Base-by-base conservation (phyloP, 129 eudicot species). In the Helianthus annuus region DNA sequence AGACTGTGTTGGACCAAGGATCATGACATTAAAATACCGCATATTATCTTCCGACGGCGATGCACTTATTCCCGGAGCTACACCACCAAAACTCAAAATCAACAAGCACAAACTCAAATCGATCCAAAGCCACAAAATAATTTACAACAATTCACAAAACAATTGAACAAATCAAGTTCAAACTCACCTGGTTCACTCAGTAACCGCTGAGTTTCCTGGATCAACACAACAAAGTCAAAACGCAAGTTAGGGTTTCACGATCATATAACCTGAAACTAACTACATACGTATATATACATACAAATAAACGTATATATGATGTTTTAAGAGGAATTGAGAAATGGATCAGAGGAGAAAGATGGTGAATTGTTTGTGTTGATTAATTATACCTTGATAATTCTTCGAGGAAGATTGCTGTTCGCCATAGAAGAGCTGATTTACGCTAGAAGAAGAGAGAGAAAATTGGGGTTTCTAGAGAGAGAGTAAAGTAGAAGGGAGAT, bases 41-140 rank as follows among this genome's bases (percentile, higher is more conserved):
- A 83, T 83, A 39, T 83, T 83, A 74, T 83, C 85, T 76, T 83
- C 88, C n/a, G 88, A 80, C 49, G 88, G 88, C 11, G 88, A 83
- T 19, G 88, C 88, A 61, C 88, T 83, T 60, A 83, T 83, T 48
- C 88, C 88, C 27, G 88, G 88, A 68, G 88, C 88, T 83, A 68
- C 69, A 68, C 10, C 51, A 59, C 13, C 66, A 73, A 22, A 52
- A 69, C 38, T 6, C 34, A 71, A 0, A 59, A 59, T 24, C 16
- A 59, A 59, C 1, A 10, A 59, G 29, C 42, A 29, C 10, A 77
- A 72, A 42, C 8, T 42, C 46, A 42, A 2, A 6, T 67, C 52
- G 51, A 63, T 56, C 75, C 6, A 55, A 61, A 51, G 49, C 24
- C 8, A 48, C 10, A 32, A 15, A 27, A 57, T 66, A 24, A 7